Evolutionary conservation across 164 flowering plant genomes (phyloP).

Genomic region (Pachysandra terminalis): DNA sequence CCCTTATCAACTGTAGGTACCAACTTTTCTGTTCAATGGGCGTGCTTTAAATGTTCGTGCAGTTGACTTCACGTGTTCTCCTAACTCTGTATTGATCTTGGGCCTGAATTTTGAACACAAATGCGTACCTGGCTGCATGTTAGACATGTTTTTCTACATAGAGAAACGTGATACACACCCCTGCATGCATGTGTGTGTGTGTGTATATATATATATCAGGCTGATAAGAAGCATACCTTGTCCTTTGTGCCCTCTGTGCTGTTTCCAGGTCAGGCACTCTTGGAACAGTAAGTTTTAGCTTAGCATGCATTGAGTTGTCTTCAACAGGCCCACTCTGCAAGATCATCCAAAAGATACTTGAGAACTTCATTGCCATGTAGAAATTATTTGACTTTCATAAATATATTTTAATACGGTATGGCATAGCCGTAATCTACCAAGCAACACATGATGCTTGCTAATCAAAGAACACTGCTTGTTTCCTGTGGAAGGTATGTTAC

Average conservation of each 20-base stretch:
- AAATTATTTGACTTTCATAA: background rate
- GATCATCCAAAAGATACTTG: constrained; percentile 7
- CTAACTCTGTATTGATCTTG: constrained; percentile 31
- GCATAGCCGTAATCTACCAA: background rate
- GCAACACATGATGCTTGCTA: background rate
- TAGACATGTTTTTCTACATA: background rate
- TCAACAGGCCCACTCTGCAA: constrained; percentile 48
- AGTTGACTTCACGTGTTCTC: constrained; percentile 26
- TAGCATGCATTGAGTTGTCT: constrained; percentile 25
- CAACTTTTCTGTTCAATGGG: constrained; percentile 83
- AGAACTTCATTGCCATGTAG: background rate
- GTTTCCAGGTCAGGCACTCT: constrained; percentile 87
- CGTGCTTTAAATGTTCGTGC: constrained; percentile 67
- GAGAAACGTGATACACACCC: background rate
- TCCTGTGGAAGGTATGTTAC: constrained; percentile 26
- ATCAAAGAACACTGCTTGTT: background rate
- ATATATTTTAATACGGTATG: background rate
- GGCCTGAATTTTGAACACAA: constrained; percentile 45
- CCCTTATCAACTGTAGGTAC: constrained; percentile 22
- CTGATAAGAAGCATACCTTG: constrained; percentile 35
- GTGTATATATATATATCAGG: background rate
- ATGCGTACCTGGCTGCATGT: background rate
- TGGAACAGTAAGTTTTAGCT: constrained; percentile 69
- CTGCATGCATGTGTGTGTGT: too few relatives aligned
- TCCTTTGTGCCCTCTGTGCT: constrained; percentile 66